Evolutionary conservation across 2,329 filamentous ascomycete species (phyloP), one percentile per base, ranked within the genome.

Genomic region (Talaromyces sp.): DNA sequence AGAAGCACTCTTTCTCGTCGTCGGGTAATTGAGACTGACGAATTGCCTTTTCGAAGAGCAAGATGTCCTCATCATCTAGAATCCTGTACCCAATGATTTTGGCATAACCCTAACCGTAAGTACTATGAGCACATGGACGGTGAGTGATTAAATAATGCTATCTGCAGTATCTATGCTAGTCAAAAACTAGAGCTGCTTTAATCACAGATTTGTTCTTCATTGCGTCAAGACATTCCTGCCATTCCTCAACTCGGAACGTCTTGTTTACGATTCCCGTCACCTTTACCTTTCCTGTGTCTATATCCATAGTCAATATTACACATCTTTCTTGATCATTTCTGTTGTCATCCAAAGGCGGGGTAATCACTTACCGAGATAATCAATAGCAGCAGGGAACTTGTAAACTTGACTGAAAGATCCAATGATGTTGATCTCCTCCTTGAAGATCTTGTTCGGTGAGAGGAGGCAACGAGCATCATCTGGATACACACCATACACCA

Each of bases 1-100:
- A 71, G 3, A 31, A 28, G 33, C 46, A 14, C 46, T 63, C 46
- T 50, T 3, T 28, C 28, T 69, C 64, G 16, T 64, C n/a, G n/a
- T 64, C 48, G 8, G 28, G 58, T 12, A 71, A 39, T 11, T n/a
- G 48, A 31, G 55, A 48, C 1, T 61, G 23, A 2, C 39, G 5
- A 33, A 61, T 44, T 11, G 9, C 58, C 7, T 21, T 18, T 35
- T 44, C 52, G 35, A 54, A 61, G 11, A 61, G n/a, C 35, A 2
- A 6, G 18, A n/a, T 35, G 16, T 61, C 33, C 37, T 61, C 58
- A 7, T 9, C 23, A n/a, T 54, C 48, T 9, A 61, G 14, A 1
- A 39, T 16, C 16, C 37, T 9, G 1, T 4, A 7, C n/a, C 18
- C n/a, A 40, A n/a, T 8, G 5, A 16, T 18, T n/a, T 16, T 40